Evolutionary conservation across 108 stramenopile genomes (phyloP).

Genomic region (Cyclotella atomus): DNA sequence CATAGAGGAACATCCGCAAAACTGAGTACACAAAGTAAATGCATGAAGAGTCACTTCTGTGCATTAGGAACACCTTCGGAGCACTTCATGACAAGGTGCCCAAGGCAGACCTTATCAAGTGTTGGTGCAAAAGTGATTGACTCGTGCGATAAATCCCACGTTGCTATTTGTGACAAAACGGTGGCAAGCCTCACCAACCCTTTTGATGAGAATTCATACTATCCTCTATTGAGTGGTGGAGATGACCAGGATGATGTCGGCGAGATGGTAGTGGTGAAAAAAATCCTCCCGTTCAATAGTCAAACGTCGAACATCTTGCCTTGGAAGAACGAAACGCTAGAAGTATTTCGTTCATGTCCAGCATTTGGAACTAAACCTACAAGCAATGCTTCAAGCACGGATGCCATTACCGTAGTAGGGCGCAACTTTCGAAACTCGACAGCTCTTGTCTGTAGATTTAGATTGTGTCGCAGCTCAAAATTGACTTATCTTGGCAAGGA

Average conservation of each 20-base stretch:
- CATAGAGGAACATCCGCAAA: slow-evolving; percentile 58
- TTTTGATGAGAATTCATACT: slow-evolving; percentile 59
- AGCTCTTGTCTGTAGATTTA: slow-evolving; percentile 62
- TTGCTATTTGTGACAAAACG: slow-evolving; percentile 84
- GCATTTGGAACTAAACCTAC: slow-evolving; percentile 38
- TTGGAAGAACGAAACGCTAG: slow-evolving; percentile 82
- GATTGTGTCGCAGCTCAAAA: slow-evolving; percentile 17
- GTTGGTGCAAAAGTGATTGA: slow-evolving; percentile 53
- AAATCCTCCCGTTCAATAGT: slow-evolving; percentile 66
- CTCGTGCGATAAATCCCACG: slow-evolving; percentile 54
- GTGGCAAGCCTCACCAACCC: slow-evolving; percentile 40
- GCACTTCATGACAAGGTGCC: slow-evolving; percentile 55
- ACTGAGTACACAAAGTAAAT: slow-evolving; percentile 63
- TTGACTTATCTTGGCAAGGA: slow-evolving; percentile 13
- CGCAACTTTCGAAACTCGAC: slow-evolving; percentile 75
- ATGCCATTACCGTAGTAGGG: slow-evolving; percentile 63
- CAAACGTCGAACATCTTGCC: slow-evolving; percentile 24
- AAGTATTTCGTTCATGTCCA: slow-evolving; percentile 79
- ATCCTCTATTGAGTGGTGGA: slow-evolving; percentile 44
- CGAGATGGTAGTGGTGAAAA: slow-evolving; percentile 69
- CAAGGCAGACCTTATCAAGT: slow-evolving; percentile 57
- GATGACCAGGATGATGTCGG: slow-evolving; percentile 39
- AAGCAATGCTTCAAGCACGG: slow-evolving; percentile 2
- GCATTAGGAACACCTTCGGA: slow-evolving; percentile 55
- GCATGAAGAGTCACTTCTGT: slow-evolving; percentile 74